These are phyloP conservation scores for Akanthomyces muscarius DNA, from an alignment of 2,329 filamentous ascomycete species.

Conservation along the genomic window DNA sequence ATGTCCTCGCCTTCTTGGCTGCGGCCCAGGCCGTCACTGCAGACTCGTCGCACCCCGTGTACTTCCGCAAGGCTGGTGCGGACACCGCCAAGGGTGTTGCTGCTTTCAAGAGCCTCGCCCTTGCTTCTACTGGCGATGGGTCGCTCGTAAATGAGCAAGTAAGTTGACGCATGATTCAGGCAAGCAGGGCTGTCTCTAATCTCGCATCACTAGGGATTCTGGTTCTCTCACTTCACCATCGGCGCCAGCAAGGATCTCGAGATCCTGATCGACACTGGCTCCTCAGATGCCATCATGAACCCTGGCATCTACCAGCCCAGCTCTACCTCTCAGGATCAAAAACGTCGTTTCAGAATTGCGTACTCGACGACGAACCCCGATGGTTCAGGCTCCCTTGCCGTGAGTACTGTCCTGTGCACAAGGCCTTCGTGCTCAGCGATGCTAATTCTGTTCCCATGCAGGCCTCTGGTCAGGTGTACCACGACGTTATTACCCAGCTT, in stretches of 20 bases:
- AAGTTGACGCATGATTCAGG: background rate
- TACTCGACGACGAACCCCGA: slow-evolving; percentile 23
- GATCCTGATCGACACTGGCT: slow-evolving; percentile 23
- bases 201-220: slow-evolving; percentile 19
- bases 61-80: slow-evolving; percentile 18
- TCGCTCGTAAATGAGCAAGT: slow-evolving; percentile 19
- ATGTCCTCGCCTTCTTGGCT: slow-evolving; percentile 12
- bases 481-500: slow-evolving; percentile 20
- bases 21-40: slow-evolving; percentile 17
- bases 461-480: slow-evolving; percentile 21
- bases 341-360: slow-evolving; percentile 17
- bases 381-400: slow-evolving; percentile 19
- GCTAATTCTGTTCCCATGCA: background rate
- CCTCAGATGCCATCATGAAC: slow-evolving; percentile 21
- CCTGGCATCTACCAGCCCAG: slow-evolving; percentile 21
- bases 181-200: background rate
- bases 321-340: slow-evolving; percentile 12
- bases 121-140: background rate
- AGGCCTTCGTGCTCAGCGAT: background rate
- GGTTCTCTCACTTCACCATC: slow-evolving; percentile 22
- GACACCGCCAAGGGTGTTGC: slow-evolving; percentile 16
- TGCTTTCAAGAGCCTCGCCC: slow-evolving; percentile 14
- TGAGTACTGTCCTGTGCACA: background rate
- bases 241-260: slow-evolving; percentile 21
- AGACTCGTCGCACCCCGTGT: slow-evolving; percentile 20